These are phyloP conservation scores for Aspergillus sp. DNA, from an alignment of 2,329 filamentous ascomycete species.

Conservation along the genomic window DNA sequence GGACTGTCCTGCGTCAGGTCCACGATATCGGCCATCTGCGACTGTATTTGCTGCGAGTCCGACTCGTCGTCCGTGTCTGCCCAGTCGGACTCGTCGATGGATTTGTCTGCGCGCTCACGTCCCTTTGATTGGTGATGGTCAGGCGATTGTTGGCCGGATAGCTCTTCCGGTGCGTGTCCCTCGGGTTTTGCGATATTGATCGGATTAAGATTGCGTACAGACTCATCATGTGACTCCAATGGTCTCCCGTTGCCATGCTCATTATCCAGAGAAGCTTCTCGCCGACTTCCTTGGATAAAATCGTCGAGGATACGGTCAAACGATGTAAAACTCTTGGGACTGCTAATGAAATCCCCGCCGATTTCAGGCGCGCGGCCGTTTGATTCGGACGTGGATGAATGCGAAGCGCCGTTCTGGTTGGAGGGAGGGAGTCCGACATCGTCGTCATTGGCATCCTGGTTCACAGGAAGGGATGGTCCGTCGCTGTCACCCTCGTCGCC, in stretches of 20 bases:
- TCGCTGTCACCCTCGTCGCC: background rate
- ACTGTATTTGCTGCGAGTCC: background rate
- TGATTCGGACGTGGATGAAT: too few relatives aligned
- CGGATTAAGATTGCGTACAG: background rate
- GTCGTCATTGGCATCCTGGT: background rate
- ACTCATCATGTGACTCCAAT: background rate
- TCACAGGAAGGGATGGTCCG: background rate
- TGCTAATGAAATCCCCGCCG: slow-evolving; percentile 1
- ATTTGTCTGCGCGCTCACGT: too few relatives aligned
- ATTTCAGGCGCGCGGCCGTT: too few relatives aligned
- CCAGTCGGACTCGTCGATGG: background rate
- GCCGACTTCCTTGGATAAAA: background rate
- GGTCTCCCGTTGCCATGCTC: background rate
- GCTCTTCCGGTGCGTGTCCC: background rate
- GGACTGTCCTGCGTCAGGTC: slow-evolving; percentile 33
- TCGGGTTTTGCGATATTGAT: background rate
- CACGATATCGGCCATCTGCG: slow-evolving; percentile 17
- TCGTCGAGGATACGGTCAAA: background rate
- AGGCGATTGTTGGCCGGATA: background rate
- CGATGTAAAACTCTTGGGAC: background rate
- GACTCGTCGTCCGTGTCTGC: background rate
- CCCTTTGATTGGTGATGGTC: background rate
- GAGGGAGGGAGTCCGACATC: background rate
- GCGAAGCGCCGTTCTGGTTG: background rate
- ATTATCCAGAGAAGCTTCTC: background rate